A percentile compares a stretch with the other conserved stretches of the same genome.
phyloP scores from a whole-genome alignment of 768 basidiomycete genomes.

The Rhizopogon roseolus region DNA sequence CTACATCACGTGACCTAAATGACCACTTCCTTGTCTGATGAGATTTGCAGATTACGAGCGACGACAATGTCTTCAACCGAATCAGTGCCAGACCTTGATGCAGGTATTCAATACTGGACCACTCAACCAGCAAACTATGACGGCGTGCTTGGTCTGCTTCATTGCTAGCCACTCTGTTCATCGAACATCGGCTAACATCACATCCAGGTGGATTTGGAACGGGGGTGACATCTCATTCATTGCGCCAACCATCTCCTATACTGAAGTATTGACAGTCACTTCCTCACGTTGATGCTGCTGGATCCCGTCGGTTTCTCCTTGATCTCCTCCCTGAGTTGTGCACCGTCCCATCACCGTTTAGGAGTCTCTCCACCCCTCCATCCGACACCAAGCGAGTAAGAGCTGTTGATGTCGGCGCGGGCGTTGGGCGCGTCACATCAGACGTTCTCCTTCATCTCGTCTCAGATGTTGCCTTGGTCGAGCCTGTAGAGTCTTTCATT shows the following conservation, averaged over 20 bases:
- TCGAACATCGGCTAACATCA: conserved; percentile 28
- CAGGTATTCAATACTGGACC: conserved; percentile 86
- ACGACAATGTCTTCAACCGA: conserved; percentile 8
- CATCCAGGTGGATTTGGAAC: conserved; percentile 50
- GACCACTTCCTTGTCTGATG: too few species aligned
- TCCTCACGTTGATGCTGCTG: conserved; percentile 85
- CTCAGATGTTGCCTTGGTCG: conserved; percentile 82
- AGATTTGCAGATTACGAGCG: neutral
- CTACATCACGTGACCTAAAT: neutral
- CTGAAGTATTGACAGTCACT: conserved; percentile 51
- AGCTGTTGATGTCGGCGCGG: conserved; percentile 91
- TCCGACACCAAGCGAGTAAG: conserved; percentile 42
- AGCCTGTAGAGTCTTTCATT: conserved; percentile 81
- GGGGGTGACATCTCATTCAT: conserved; percentile 30
- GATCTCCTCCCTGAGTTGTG: conserved; percentile 76
- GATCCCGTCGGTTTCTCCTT: conserved; percentile 85
- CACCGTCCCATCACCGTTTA: conserved; percentile 69
- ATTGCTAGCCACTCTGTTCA: conserved; percentile 1
- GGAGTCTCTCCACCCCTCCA: conserved; percentile 34
- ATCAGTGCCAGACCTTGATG: conserved; percentile 56
- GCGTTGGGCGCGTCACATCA: conserved; percentile 87
- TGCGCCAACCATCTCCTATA: neutral
- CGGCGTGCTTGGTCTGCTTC: conserved; percentile 71
- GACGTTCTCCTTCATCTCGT: conserved; percentile 88
- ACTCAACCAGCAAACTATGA: conserved; percentile 76